phyloP scores from a whole-genome alignment of 306 rosid genomes.

The Trifolium fragiferum region DNA sequence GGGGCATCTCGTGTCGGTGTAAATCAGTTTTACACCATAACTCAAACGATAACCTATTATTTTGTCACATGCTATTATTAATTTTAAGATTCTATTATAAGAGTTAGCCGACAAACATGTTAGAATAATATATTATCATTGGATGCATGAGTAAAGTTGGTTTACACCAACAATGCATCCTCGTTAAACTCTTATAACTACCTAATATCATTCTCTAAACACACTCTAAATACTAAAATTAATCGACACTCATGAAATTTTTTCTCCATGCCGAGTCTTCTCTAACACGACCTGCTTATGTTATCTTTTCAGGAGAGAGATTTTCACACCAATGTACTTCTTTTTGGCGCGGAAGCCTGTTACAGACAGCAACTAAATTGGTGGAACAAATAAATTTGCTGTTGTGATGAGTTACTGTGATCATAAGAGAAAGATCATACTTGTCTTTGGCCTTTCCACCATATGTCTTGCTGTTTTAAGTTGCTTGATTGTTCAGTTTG shows the following conservation, averaged over 20 bases:
- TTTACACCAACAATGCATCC: background rate
- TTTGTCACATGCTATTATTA: background rate
- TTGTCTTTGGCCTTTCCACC: constrained; percentile 30
- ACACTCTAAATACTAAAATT: background rate
- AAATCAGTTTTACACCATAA: background rate
- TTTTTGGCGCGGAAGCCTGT: constrained; percentile 85
- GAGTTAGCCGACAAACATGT: background rate
- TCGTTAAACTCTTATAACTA: background rate
- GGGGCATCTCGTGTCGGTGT: background rate
- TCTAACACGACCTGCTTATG: constrained; percentile 28
- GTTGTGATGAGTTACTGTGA: constrained; percentile 8
- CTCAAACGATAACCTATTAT: background rate
- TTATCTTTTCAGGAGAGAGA: constrained; percentile 71
- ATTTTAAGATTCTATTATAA: background rate
- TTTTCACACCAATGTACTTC: constrained; percentile 96
- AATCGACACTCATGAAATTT: background rate
- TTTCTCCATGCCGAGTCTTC: background rate
- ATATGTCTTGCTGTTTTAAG: constrained; percentile 24
- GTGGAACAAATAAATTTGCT: constrained; percentile 22
- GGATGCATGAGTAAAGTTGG: background rate
- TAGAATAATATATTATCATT: background rate
- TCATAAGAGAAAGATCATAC: background rate
- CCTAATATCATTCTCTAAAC: background rate
- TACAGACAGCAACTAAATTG: constrained; percentile 44
- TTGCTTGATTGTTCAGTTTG: constrained; percentile 40